Conservation (phyloP, 495 filamentous ascomycete species). For the Neurospora tetrasperma region DNA sequence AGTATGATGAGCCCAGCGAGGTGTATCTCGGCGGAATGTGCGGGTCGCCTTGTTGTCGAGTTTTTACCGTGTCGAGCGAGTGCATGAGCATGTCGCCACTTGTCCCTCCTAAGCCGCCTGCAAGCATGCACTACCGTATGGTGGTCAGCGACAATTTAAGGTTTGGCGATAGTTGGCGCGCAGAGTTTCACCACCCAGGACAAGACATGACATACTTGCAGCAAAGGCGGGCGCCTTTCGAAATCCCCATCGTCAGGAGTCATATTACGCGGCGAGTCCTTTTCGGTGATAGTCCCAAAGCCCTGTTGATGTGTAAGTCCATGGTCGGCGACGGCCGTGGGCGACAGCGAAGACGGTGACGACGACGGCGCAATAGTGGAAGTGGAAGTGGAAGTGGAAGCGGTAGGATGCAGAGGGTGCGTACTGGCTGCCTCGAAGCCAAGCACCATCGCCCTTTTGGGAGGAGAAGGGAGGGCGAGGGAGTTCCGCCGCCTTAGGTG, state of each 20-base stretch:
- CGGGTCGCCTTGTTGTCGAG: conserved; percentile 94
- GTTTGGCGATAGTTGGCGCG: not conserved
- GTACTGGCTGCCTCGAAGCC: conserved; percentile 18
- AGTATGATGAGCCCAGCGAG: conserved; percentile 77
- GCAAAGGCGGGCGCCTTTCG: conserved; percentile 35
- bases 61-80: conserved; percentile 97
- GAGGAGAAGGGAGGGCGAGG: conserved; percentile 5
- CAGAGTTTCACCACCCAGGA: not conserved
- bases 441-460: conserved; percentile 21
- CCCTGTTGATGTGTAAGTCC: conserved; percentile 24
- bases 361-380: conserved; percentile 8
- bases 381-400: conserved; percentile 2
- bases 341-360: conserved; percentile 6
- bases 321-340: conserved; percentile 23
- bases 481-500: conserved; percentile 16
- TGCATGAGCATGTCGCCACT: conserved; percentile 98
- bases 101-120: conserved; percentile 81
- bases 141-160: conserved; percentile 9
- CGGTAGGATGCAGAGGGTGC: conserved; percentile 3
- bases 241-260: conserved; percentile 31
- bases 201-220: conserved; percentile 28
- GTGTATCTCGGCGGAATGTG: conserved; percentile 84
- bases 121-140: conserved; percentile 70
- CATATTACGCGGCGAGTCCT: conserved; percentile 27
- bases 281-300: conserved; percentile 15